phyloP scores from a whole-genome alignment of 208 protist genomes.

The Phytomonas sp. region DNA sequence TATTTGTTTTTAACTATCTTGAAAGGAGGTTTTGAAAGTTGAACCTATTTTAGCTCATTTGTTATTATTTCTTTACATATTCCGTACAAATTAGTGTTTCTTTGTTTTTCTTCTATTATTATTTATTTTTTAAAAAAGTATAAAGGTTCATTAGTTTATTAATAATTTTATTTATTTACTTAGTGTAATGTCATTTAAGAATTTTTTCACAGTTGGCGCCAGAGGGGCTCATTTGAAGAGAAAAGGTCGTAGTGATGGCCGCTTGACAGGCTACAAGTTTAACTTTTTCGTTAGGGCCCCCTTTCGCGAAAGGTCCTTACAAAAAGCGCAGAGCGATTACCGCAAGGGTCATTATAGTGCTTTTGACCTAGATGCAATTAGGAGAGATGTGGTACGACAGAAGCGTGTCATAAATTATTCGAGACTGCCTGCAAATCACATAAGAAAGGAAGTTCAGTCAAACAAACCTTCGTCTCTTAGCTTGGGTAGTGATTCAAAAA shows the following conservation, averaged over 20 bases:
- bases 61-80: no score
- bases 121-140: background rate
- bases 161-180: background rate
- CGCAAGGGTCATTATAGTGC: conserved; percentile 15
- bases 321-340: conserved; percentile 8
- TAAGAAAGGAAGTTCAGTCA: conserved; percentile 24
- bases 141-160: background rate
- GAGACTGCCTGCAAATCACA: conserved; percentile 16
- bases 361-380: conserved; percentile 19
- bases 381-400: conserved; percentile 8
- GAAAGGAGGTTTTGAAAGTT: no score
- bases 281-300: conserved; percentile 24
- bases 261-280: conserved; percentile 21
- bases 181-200: conserved; percentile 33
- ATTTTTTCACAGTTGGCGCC: conserved; percentile 29
- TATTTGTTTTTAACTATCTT: no score
- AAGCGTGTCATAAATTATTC: conserved; percentile 12
- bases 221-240: conserved; percentile 9
- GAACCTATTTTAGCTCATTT: no score
- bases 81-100: no score
- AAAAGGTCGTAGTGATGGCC: conserved; percentile 31
- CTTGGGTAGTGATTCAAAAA: background rate
- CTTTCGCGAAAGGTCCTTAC: conserved; percentile 25
- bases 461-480: conserved; percentile 5
- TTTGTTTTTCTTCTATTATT: no score